Evolutionary conservation across 2,329 filamentous ascomycete species (phyloP).

Genomic region (Xylariales sp.): DNA sequence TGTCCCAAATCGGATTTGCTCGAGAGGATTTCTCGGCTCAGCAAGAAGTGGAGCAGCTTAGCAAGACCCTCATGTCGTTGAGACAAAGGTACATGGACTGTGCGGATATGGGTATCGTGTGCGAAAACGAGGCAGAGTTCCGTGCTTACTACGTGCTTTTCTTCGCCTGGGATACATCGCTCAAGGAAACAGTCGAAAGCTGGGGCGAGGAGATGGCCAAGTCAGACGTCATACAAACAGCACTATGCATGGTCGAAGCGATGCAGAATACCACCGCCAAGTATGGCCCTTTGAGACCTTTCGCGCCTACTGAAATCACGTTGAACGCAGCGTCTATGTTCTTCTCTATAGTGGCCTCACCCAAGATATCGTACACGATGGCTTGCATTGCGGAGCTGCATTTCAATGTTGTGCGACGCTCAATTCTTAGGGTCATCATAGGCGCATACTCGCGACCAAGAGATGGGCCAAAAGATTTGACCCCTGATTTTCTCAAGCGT

Average conservation of each 20-base stretch:
- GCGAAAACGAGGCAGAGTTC: slow-evolving; percentile 62
- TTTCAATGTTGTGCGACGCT: slow-evolving; percentile 56
- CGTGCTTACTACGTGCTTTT: slow-evolving; percentile 61
- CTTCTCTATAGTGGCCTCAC: slow-evolving; percentile 55
- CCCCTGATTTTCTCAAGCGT: slow-evolving; percentile 48
- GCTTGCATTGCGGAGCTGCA: slow-evolving; percentile 67
- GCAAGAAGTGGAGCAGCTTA: slow-evolving; percentile 64
- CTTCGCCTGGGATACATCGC: slow-evolving; percentile 54
- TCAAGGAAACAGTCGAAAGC: slow-evolving; percentile 49
- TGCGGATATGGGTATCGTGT: slow-evolving; percentile 50
- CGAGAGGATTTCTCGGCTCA: slow-evolving; percentile 61
- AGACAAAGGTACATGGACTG: slow-evolving; percentile 65
- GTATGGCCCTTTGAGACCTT: slow-evolving; percentile 53
- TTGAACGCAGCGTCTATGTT: slow-evolving; percentile 48
- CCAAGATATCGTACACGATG: slow-evolving; percentile 62
- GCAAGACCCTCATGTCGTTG: slow-evolving; percentile 60
- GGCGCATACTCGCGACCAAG: slow-evolving; percentile 52
- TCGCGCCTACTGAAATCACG: slow-evolving; percentile 42
- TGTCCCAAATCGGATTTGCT: slow-evolving; percentile 52
- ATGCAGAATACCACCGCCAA: slow-evolving; percentile 54
- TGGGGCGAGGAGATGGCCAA: slow-evolving; percentile 55
- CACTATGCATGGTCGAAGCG: slow-evolving; percentile 55
- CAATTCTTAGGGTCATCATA: slow-evolving; percentile 51
- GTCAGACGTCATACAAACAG: slow-evolving; percentile 56
- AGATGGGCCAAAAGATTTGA: slow-evolving; percentile 56